Conservation (phyloP, 306 rosid species). For the Styphnolobium japonicum region DNA sequence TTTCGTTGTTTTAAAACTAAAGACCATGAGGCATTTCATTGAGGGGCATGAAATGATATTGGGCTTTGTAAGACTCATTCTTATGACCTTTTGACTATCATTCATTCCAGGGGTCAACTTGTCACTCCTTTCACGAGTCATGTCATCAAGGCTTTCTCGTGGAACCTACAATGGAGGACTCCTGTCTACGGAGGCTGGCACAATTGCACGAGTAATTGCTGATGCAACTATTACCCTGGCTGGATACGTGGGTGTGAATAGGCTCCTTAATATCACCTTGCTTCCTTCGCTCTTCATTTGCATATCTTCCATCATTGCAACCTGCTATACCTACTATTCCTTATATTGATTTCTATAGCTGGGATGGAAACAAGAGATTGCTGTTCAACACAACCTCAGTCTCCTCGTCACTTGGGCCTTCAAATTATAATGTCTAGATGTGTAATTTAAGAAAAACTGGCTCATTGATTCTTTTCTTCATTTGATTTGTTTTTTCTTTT, state of each 20-base stretch:
- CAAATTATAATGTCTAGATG: not conserved
- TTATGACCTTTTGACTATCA: not conserved
- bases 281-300: slow-evolving; percentile 77
- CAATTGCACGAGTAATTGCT: slow-evolving; percentile 77
- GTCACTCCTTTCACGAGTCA: slow-evolving; percentile 84
- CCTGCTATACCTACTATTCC: slow-evolving; percentile 79
- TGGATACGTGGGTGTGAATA: slow-evolving; percentile 66
- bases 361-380: not conserved
- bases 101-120: slow-evolving; percentile 66
- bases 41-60: not conserved
- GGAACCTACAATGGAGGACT: slow-evolving; percentile 86
- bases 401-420: not conserved
- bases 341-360: slow-evolving; percentile 46
- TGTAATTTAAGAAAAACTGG: slow-evolving; percentile 8
- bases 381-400: not conserved
- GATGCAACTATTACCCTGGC: slow-evolving; percentile 77
- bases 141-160: slow-evolving; percentile 88
- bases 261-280: slow-evolving; percentile 69
- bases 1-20: no score
- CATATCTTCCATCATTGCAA: slow-evolving; percentile 67
- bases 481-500: no score
- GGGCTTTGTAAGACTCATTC: not conserved
- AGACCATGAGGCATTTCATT: not conserved
- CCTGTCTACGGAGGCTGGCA: slow-evolving; percentile 86
- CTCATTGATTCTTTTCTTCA: not conserved